A percentile compares a stretch with the other conserved stretches of the same genome.
Conservation (phyloP, 768 basidiomycete species). For the Rhizopogon vinicolor region DNA sequence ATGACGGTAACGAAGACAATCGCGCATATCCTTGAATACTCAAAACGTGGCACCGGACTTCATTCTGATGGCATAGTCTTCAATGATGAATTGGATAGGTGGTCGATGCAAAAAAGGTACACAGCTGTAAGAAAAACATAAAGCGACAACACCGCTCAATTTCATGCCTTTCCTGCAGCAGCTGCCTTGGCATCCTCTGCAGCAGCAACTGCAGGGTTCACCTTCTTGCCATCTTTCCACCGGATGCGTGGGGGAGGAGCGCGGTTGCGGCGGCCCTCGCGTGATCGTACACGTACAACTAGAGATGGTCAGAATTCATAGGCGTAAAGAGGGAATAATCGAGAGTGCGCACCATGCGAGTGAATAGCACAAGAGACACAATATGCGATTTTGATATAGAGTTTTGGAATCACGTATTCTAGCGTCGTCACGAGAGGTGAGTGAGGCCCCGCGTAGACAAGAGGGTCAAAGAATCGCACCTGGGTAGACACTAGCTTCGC, state of each 20-base stretch:
- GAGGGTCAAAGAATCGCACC: slow-evolving; percentile 45
- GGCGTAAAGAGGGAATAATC: background rate
- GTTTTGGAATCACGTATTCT: slow-evolving; percentile 96
- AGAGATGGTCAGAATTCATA: slow-evolving; percentile 2
- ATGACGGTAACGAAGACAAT: background rate
- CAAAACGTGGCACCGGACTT: background rate
- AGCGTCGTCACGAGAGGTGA: slow-evolving; percentile 1
- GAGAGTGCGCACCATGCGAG: slow-evolving; percentile 75
- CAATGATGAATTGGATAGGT: background rate
- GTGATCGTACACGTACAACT: slow-evolving; percentile 98
- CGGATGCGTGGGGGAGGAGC: slow-evolving; percentile 93
- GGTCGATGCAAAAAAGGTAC: slow-evolving; percentile 10
- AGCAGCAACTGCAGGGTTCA: slow-evolving; percentile 92
- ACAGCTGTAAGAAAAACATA: slow-evolving; percentile 7
- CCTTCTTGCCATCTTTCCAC: slow-evolving; percentile 95
- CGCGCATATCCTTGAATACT: too few relatives aligned
- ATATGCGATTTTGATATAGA: slow-evolving; percentile 98
- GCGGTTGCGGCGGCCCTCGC: slow-evolving; percentile 94
- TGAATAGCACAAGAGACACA: slow-evolving; percentile 99
- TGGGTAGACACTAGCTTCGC: slow-evolving; percentile 89
- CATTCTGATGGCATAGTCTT: background rate
- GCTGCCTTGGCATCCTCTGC: slow-evolving; percentile 82
- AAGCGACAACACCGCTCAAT: slow-evolving; percentile 16
- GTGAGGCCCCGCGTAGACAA: background rate
- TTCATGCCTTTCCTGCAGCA: slow-evolving; percentile 46